Conservation (phyloP, 2,329 filamentous ascomycete species). For the Exophiala xenobiotica region DNA sequence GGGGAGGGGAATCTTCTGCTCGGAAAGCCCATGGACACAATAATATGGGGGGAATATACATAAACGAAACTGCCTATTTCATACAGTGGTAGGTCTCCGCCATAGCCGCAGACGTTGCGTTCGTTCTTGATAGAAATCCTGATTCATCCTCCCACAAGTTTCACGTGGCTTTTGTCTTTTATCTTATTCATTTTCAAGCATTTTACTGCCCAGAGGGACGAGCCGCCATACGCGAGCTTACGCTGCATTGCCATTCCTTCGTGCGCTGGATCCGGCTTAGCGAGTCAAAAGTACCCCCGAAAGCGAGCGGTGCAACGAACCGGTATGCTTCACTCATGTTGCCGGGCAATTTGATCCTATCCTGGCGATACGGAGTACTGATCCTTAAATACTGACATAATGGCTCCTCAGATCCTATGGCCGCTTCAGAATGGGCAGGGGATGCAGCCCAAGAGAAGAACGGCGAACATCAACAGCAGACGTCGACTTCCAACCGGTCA, state of each 20-base stretch:
- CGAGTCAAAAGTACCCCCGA: not conserved
- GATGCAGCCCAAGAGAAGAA: constrained; percentile 3
- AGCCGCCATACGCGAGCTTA: not conserved
- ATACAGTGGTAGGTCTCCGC: too few species aligned
- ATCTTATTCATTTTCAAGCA: not conserved
- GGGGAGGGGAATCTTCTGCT: too few species aligned
- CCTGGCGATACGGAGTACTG: too few species aligned
- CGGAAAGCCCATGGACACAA: too few species aligned
- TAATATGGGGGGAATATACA: too few species aligned
- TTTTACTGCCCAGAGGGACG: not conserved
- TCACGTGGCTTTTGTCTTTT: too few species aligned
- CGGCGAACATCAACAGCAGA: constrained; percentile 4
- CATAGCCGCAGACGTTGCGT: constrained; percentile 40
- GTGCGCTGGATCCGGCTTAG: not conserved
- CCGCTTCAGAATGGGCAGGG: not conserved
- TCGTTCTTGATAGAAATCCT: too few species aligned
- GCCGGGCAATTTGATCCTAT: too few species aligned
- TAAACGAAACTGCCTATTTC: too few species aligned
- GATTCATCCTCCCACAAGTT: too few species aligned
- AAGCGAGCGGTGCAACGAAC: not conserved
- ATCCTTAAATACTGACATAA: too few species aligned
- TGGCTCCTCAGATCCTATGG: constrained; percentile 14
- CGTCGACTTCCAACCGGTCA: not conserved
- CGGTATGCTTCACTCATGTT: not conserved
- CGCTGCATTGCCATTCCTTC: not conserved